Evolutionary conservation across 495 filamentous ascomycete genomes (phyloP), one percentile per base, ranked within the genome.

Genomic region (Podospora conica): DNA sequence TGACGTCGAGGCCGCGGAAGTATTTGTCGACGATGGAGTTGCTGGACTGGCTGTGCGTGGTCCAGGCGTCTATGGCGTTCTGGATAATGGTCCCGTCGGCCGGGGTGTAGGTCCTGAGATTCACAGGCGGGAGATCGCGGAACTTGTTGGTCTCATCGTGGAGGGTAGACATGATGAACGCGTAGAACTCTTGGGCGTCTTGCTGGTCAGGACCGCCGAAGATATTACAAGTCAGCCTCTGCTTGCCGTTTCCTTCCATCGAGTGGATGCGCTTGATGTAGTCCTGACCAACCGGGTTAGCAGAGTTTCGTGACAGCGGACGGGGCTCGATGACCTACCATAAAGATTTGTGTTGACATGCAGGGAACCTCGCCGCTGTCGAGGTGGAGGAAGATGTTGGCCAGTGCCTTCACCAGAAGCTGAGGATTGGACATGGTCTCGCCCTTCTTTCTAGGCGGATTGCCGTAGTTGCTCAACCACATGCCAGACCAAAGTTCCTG

Each of bases 361-460:
- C 69, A 72, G n/a, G 70, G 67, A 27, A 86, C 83, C 60, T 84
- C 80, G n/a, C 81, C 88, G 86, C 87, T 91, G 11, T 95, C 73
- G 33, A 91, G 86, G 67, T 87, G 85, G 11, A 72, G 64, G 53
- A 96, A 84, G 18, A 96, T 75, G 65, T 87, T 93, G 24, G 87
- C 86, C 72, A 91, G 87, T 55, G 89, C 84, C 68, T 91, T 87
- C 3, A 86, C 84, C 78, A 97, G 85, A 24, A 97, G 80, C 57
- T 95, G 93, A 28, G 91, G 87, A 1, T 88, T 88, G 5, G 87
- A 84, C 66, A 90, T 89, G 79, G 84, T 88, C 68, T 91, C 85
- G 2, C 77, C 76, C 3, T 69, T 82, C 69, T 87, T 88, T 59
- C 84, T 82, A 40, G 69, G 79, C 66, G 63, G 63, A n/a, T 58